These are phyloP conservation scores for Kluyveromyces dobzhanskii DNA, from an alignment of 805 yeast genomes.

Conservation along the genomic window DNA sequence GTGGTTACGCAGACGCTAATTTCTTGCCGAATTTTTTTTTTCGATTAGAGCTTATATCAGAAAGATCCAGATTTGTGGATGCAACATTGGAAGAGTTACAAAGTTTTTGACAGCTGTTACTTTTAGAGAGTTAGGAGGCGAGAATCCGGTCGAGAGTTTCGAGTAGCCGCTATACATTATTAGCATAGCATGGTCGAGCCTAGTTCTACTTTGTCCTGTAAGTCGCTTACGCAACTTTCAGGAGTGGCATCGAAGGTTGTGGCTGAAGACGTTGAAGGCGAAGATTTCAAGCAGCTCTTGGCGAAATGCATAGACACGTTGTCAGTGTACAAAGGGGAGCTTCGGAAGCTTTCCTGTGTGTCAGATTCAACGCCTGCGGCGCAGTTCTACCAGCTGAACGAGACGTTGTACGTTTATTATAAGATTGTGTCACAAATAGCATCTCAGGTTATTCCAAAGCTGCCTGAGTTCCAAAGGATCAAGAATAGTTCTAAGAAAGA, in stretches of 20 bases:
- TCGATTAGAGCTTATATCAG: too few relatives aligned
- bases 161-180: too few relatives aligned
- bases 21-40: too few relatives aligned
- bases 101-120: too few relatives aligned
- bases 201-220: slow-evolving; percentile 8
- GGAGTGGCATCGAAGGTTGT: slow-evolving; percentile 19
- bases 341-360: slow-evolving; percentile 15
- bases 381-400: slow-evolving; percentile 16
- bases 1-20: too few relatives aligned
- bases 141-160: too few relatives aligned
- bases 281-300: slow-evolving; percentile 18
- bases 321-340: slow-evolving; percentile 25
- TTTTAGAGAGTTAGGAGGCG: too few relatives aligned
- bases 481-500: slow-evolving; percentile 12
- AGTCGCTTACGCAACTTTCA: slow-evolving; percentile 14
- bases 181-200: not conserved
- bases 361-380: not conserved
- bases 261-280: slow-evolving; percentile 11
- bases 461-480: slow-evolving; percentile 17
- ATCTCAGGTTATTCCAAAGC: slow-evolving; percentile 22
- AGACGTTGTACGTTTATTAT: slow-evolving; percentile 29
- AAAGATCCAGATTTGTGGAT: too few relatives aligned
- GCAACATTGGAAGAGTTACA: too few relatives aligned
- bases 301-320: slow-evolving; percentile 27
- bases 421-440: slow-evolving; percentile 26